Base-by-base conservation (phyloP, 2,329 filamentous ascomycete genomes). In the Fusarium sp. region DNA sequence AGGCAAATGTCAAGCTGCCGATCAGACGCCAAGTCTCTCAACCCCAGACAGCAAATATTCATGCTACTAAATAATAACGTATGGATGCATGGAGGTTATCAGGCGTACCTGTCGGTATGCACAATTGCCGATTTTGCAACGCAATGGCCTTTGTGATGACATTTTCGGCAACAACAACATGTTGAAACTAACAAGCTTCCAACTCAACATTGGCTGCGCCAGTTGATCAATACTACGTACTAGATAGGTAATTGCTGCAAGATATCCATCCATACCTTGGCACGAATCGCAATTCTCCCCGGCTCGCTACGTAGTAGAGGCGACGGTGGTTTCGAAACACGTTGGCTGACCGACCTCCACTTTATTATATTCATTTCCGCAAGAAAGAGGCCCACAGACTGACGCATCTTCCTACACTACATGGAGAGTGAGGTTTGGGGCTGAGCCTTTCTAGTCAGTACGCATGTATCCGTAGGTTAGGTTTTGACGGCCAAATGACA, bases 241-340 rank as follows among this genome's bases (percentile, higher is more conserved):
- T 41, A 25, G 18, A 41, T 20, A 27, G 28, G 11, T 28, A 13
- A 28, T 42, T 37, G 13, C 21, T 42, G 34, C 49, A 53, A 53
- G 18, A n/a, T 37, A 37, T 37, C 34, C 32, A 37, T 37, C 34
- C 34, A 28, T 28, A n/a, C 10, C 32, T 41, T 53, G 32, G 34
- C 34, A 53, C 54, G 57, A 69, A 56, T 55, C 54, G 63, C 4
- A 49, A 59, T 46, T 53, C 64, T 70, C 67, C 53, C 37, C 53
- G 63, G 49, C 40, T 68, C 55, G 65, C 55, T 64, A 30, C 28
- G 12, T 30, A 30, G 28, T 30, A 64, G 54, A 55, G 55, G 57
- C 63, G 57, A 72, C 70, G 70, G 72, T 43, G 65, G 70, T 74
- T 74, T 74, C 72, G 72, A 74, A 74, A 73, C 72, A 60, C 65